Evolutionary conservation across 75 land plant species (phyloP), one percentile per base, ranked within the genome.

Genomic region (Cryptomeria japonica): DNA sequence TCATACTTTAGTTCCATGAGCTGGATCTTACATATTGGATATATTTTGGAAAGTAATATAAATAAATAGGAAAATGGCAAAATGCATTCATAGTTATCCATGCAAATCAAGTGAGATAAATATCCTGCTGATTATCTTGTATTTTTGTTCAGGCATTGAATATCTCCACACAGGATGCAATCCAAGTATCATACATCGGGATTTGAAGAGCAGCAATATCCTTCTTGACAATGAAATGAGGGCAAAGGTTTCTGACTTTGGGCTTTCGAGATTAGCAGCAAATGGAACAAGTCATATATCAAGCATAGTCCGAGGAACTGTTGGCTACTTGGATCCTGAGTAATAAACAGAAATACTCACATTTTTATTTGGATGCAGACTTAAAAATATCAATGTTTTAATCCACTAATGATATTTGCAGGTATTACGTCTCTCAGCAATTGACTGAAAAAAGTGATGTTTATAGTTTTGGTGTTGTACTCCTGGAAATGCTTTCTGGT

Each of bases 311-410:
- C 90, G 94, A 38, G 97, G 97, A 42, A 95, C 97, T 56, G 93
- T 94, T 56, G 97, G 97, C 46, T 95, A 95, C 88, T 85, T 95
- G 22, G 97, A 95, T 86, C 97, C 97, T 14, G 97, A 95, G 97
- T 95, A 93, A 90, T 95, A 2, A 76, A 25, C 31, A 79, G 31
- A 25, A 84, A 86, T 49, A 25, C 82, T 56, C 39, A 32, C n/a
- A 25, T 82, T n/a, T 46, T 46, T 46, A 46, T 58, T 84, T 85
- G 86, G 11, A 49, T 51, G 72, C 13, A 34, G 18, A 85, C 34
- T 19, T 85, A n/a, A 42, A 31, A 44, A 55, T 15, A 70, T 34
- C 36, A 76, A 70, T 46, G 32, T 85, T 18, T 80, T 72, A 80
- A 84, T 46, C 38, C 42, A 38, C 32, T 39, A 13, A 46, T 18